Conservation (phyloP, 2,329 filamentous ascomycete species). For the Fusarium poae region DNA sequence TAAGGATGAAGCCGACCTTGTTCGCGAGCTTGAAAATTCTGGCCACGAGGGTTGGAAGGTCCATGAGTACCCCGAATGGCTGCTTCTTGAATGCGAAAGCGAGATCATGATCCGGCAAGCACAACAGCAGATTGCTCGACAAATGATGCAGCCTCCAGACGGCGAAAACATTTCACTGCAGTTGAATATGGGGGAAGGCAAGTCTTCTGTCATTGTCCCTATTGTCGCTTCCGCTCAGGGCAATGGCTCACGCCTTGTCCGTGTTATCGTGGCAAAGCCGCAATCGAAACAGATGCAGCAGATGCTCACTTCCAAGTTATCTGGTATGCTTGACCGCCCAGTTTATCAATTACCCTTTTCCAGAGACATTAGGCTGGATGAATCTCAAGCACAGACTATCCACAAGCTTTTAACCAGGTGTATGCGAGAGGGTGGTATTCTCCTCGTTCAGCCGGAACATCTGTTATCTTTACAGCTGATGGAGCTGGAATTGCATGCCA, state of each 20-base stretch:
- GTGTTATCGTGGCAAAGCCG: conserved; percentile 72
- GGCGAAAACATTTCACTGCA: conserved; percentile 69
- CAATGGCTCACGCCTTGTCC: conserved; percentile 63
- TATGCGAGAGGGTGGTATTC: conserved; percentile 59
- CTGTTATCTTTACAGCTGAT: conserved; percentile 73
- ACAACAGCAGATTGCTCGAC: conserved; percentile 68
- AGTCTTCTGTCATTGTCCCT: conserved; percentile 76
- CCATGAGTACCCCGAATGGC: conserved; percentile 65
- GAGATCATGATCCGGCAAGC: conserved; percentile 70
- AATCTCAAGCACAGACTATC: too few species aligned
- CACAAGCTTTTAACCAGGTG: too few species aligned
- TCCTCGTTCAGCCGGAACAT: conserved; percentile 74
- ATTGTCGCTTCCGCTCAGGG: conserved; percentile 69
- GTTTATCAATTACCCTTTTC: conserved; percentile 72
- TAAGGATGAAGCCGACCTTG: conserved; percentile 51
- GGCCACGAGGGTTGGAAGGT: conserved; percentile 71
- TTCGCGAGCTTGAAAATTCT: conserved; percentile 60
- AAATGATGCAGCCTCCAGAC: conserved; percentile 63
- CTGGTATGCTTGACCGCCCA: conserved; percentile 66
- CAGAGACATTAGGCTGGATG: conserved; percentile 57
- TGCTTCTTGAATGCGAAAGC: conserved; percentile 75
- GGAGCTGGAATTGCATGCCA: conserved; percentile 57
- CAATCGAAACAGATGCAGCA: conserved; percentile 70
- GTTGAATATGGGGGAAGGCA: conserved; percentile 79
- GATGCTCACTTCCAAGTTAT: conserved; percentile 55